Evolutionary conservation across 2,329 filamentous ascomycete genomes (phyloP), one percentile per base, ranked within the genome.

Genomic region (Cercospora brassicicola): DNA sequence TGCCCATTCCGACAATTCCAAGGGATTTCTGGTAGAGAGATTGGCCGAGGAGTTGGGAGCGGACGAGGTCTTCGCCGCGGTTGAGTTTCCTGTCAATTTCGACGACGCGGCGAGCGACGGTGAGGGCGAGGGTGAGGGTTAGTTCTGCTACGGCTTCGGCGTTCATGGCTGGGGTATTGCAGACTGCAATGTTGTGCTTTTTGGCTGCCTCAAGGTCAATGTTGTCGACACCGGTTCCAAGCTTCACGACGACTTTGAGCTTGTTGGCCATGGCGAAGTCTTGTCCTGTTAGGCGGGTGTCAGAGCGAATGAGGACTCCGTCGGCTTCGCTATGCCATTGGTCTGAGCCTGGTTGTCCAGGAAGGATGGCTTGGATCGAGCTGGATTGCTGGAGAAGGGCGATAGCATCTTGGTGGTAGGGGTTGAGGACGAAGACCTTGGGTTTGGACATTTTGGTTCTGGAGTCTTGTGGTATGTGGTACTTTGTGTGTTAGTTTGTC

Each of bases 191-290:
- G 28, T 81, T 81, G 9, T 81, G 78, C 63, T 77, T 75, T 45
- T 76, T 77, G 69, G 81, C 83, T 57, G 82, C 81, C 5, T 78
- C 74, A 23, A 84, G 77, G 70, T 85, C 82, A 45, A 85, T 77
- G 67, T 79, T 81, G 71, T 84, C 82, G 64, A 80, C 81, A 31
- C 84, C 84, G 13, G 81, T 80, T 28, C 83, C 84, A 72, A 82
- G 80, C 31, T 84, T 77, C 65, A 81, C 80, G 56, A 85, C 78
- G 30, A 82, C 77, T 67, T 79, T 78, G 20, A 86, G 79, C 70
- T 75, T 65, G 76, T 78, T 56, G 11, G 70, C 72, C 73, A 33
- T 72, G 18, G 13, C 62, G 57, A 30, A 79, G 56, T 36, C 77
- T 74, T 23, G 62, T 48, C 11, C 64, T 62, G 20, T 68, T 20